Evolutionary conservation across 1,284 basidiomycete genomes (phyloP).

Genomic region (Laetiporus sulphureus): DNA sequence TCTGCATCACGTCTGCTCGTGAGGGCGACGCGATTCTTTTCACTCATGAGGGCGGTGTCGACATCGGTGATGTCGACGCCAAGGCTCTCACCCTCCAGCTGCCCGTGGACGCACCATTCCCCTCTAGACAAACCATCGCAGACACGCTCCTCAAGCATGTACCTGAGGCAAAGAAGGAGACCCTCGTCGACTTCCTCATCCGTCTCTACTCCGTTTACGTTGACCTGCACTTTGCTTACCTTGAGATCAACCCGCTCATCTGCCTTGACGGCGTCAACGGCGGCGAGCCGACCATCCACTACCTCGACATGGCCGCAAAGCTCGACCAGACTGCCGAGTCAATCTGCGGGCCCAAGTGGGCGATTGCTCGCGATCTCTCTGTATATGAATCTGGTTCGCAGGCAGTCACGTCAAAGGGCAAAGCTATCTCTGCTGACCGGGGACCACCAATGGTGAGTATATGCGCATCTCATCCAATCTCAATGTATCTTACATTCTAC

Average conservation of each 20-base stretch:
- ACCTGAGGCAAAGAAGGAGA: conserved; percentile 75
- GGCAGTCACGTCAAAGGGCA: conserved; percentile 38
- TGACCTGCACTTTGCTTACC: conserved; percentile 96
- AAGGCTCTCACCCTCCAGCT: conserved; percentile 92
- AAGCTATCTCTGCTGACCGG: conserved; percentile 74
- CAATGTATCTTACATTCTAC: not conserved
- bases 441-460: conserved; percentile 87
- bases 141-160: conserved; percentile 75
- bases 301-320: conserved; percentile 99
- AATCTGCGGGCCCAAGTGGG: conserved; percentile 98
- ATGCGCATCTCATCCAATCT: not conserved
- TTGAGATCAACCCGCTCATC: conserved; percentile 99
- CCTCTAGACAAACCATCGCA: conserved; percentile 72
- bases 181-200: conserved; percentile 90
- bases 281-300: conserved; percentile 80
- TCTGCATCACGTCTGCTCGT: conserved; percentile 95
- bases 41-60: conserved; percentile 98
- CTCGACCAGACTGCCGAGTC: conserved; percentile 98
- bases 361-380: conserved; percentile 88
- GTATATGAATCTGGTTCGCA: conserved; percentile 52
- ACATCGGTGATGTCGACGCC: conserved; percentile 97
- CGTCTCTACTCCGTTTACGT: conserved; percentile 97
- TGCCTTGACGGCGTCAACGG: conserved; percentile 80
- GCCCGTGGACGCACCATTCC: conserved; percentile 76
- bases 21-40: conserved; percentile 97